Conservation (phyloP, 1,139 yeast genomes). For the Saccharomyces hybrid region DNA sequence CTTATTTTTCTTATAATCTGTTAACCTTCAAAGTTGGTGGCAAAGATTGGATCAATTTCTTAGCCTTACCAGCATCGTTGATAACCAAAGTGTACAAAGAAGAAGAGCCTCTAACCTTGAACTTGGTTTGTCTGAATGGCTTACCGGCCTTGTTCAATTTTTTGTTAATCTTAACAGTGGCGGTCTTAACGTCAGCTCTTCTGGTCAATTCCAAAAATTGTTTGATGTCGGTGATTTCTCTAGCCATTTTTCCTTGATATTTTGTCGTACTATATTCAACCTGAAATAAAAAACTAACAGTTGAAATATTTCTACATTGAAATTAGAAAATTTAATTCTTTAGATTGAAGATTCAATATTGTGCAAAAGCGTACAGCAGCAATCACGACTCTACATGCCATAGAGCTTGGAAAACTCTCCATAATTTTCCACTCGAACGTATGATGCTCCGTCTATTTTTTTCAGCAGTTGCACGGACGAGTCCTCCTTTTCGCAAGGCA, state of each 20-base stretch:
- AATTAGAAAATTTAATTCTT: neutral
- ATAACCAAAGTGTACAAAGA: constrained; percentile 94
- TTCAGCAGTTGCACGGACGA: neutral
- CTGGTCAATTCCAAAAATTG: constrained; percentile 97
- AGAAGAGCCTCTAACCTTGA: constrained; percentile 97
- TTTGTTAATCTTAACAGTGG: constrained; percentile 86
- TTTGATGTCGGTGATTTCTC: constrained; percentile 92
- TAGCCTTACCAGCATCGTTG: constrained; percentile 95
- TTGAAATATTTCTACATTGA: neutral
- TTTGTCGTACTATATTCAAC: neutral
- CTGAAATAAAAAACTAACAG: neutral
- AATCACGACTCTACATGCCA: neutral
- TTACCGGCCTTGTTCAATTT: constrained; percentile 81
- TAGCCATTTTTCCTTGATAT: constrained; percentile 28
- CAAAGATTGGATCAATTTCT: constrained; percentile 95
- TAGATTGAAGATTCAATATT: neutral
- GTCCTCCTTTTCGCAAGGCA: neutral
- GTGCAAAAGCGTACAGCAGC: neutral
- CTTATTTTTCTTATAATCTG: constrained; percentile 41
- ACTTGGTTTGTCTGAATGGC: constrained; percentile 88
- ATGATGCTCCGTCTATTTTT: neutral
- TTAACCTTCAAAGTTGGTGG: constrained; percentile 89
- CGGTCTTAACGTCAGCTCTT: constrained; percentile 92
- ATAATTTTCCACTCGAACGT: neutral
- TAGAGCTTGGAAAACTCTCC: neutral